Conservation (phyloP, 169 alveolate genomes). For the Plasmodium reichenowi region DNA sequence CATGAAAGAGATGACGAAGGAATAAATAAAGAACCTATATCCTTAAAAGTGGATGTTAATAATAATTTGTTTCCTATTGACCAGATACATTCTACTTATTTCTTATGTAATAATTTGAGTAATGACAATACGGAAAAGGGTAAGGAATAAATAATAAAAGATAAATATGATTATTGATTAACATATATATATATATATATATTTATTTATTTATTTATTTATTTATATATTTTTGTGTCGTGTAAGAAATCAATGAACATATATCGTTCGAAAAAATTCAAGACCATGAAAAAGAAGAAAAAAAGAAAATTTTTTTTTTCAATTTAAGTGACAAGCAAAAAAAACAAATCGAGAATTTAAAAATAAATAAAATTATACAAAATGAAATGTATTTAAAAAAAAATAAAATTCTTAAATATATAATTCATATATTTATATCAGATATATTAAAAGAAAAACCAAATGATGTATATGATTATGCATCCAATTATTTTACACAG, state of each 20-base stretch:
- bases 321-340: slow-evolving; percentile 40
- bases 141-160: too few species aligned
- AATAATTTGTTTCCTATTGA: too few species aligned
- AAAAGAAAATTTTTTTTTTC: slow-evolving; percentile 26
- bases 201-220: not conserved
- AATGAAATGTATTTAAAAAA: slow-evolving; percentile 69
- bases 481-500: slow-evolving; percentile 50
- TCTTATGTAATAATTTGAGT: too few species aligned
- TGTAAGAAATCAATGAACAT: slow-evolving; percentile 7
- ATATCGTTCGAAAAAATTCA: slow-evolving; percentile 23
- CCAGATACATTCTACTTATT: too few species aligned
- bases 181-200: not conserved
- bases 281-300: slow-evolving; percentile 24
- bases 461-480: slow-evolving; percentile 44
- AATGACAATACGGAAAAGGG: too few species aligned
- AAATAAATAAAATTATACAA: slow-evolving; percentile 54
- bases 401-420: slow-evolving; percentile 49
- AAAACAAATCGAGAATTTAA: slow-evolving; percentile 23
- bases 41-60: too few species aligned
- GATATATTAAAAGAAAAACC: slow-evolving; percentile 61
- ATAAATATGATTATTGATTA: too few species aligned
- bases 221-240: not conserved
- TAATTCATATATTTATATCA: slow-evolving; percentile 38
- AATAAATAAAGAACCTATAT: too few species aligned
- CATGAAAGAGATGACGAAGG: too few species aligned